Conservation (phyloP, 805 yeast species). For the Hanseniaspora valbyensis region DNA sequence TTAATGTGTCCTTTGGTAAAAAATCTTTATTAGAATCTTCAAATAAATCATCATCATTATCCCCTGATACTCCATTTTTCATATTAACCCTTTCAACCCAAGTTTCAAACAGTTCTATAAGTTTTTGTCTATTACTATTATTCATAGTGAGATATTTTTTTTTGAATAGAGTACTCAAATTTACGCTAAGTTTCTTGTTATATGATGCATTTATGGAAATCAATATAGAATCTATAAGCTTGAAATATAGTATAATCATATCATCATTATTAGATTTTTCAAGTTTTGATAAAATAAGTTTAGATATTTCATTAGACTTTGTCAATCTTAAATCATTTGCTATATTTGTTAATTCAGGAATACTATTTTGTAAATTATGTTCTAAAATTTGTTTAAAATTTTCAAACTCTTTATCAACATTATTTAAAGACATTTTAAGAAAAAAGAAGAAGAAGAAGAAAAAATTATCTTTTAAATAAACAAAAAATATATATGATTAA, state of each 20-base stretch:
- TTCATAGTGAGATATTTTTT: slow-evolving; percentile 69
- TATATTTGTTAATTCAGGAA: slow-evolving; percentile 3
- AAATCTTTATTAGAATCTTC: slow-evolving; percentile 26
- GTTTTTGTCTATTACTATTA: slow-evolving; percentile 59
- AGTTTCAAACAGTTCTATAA: slow-evolving; percentile 69
- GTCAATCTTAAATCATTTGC: slow-evolving; percentile 9
- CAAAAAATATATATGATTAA: too few relatives aligned
- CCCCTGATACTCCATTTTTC: slow-evolving; percentile 24
- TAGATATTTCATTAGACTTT: slow-evolving; percentile 5
- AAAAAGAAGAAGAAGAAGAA: too few relatives aligned
- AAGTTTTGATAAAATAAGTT: background rate
- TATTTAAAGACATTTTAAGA: background rate
- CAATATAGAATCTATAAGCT: slow-evolving; percentile 6
- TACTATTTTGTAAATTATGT: background rate
- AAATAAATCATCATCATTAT: slow-evolving; percentile 5
- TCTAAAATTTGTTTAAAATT: background rate
- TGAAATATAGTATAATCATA: background rate
- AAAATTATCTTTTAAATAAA: too few relatives aligned
- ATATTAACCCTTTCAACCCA: slow-evolving; percentile 61
- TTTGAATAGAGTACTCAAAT: slow-evolving; percentile 50
- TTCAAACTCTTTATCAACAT: background rate
- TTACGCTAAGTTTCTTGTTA: slow-evolving; percentile 2
- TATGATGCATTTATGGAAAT: background rate
- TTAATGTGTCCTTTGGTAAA: slow-evolving; percentile 59
- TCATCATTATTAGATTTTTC: background rate